Evolutionary conservation across 75 land plant genomes (phyloP).

Genomic region (Pinus taeda): DNA sequence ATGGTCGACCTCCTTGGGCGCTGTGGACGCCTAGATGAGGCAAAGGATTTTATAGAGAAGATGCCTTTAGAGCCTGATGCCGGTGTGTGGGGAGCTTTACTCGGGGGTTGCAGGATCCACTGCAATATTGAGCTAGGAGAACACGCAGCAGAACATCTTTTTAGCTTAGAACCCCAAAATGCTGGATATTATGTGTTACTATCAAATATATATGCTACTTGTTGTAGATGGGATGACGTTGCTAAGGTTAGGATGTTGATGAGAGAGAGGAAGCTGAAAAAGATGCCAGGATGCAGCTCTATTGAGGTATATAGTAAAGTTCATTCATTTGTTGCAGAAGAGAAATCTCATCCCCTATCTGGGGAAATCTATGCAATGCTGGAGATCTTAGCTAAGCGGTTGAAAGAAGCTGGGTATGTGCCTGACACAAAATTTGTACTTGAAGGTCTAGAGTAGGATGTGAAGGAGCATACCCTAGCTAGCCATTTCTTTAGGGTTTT

Average conservation of each 20-base stretch:
- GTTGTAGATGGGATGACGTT: slow-evolving; percentile 1
- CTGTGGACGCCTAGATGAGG: slow-evolving; percentile 44
- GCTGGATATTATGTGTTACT: slow-evolving; percentile 1
- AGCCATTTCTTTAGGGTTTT: too few species aligned
- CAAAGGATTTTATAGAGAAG: slow-evolving; percentile 20
- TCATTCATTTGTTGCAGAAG: too few species aligned
- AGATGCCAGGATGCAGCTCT: not conserved
- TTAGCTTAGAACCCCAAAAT: slow-evolving; percentile 12
- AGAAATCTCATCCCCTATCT: too few species aligned
- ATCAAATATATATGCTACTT: slow-evolving; percentile 5
- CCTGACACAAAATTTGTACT: too few species aligned
- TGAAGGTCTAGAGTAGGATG: too few species aligned
- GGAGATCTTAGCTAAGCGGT: too few species aligned
- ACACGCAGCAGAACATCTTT: slow-evolving; percentile 31
- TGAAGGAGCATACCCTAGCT: too few species aligned
- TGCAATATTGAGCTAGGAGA: slow-evolving; percentile 47
- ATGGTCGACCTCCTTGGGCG: slow-evolving; percentile 65
- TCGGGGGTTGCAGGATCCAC: slow-evolving; percentile 45
- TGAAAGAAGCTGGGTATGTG: too few species aligned
- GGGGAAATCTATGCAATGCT: too few species aligned
- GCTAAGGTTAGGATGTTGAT: not conserved
- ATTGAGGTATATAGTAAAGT: not conserved
- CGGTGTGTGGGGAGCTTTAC: slow-evolving; percentile 60
- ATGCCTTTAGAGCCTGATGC: slow-evolving; percentile 59
- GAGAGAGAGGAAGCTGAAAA: not conserved